Conservation (phyloP, 805 yeast species). For the Teunomyces atbi region DNA sequence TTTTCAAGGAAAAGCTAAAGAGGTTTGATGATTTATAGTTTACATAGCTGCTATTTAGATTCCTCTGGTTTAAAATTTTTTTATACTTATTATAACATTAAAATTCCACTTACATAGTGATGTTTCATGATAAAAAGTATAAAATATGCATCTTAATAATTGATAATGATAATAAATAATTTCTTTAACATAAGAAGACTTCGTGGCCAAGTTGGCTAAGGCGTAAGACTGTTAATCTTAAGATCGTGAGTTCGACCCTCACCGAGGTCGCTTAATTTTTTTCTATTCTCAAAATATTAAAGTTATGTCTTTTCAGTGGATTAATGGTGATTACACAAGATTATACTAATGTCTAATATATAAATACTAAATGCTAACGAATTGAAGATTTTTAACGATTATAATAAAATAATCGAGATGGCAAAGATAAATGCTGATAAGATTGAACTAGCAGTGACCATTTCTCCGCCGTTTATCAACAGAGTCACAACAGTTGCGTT, state of each 20-base stretch:
- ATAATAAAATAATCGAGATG: not conserved
- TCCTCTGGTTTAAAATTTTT: not conserved
- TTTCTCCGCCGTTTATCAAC: not conserved
- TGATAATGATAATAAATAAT: too few relatives aligned
- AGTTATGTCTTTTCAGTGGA: too few relatives aligned
- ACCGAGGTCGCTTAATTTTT: constrained; percentile 18
- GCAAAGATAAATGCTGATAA: not conserved
- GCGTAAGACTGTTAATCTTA: constrained; percentile 18
- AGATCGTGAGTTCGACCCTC: constrained; percentile 18
- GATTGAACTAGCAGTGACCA: not conserved
- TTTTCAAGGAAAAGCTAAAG: not conserved
- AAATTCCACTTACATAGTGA: too few relatives aligned
- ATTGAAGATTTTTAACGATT: not conserved
- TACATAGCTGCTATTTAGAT: not conserved
- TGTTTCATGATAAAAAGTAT: too few relatives aligned
- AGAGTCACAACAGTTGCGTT: not conserved
- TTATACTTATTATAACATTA: too few relatives aligned
- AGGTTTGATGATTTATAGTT: not conserved
- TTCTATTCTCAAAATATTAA: too few relatives aligned
- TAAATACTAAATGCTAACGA: not conserved
- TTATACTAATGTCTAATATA: not conserved
- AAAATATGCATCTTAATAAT: too few relatives aligned
- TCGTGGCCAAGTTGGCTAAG: constrained; percentile 19
- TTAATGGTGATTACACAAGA: too few relatives aligned
- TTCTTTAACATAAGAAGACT: constrained; percentile 2